phyloP scores from a whole-genome alignment of 805 yeast species.

The Tetrapisispora fleetii region DNA sequence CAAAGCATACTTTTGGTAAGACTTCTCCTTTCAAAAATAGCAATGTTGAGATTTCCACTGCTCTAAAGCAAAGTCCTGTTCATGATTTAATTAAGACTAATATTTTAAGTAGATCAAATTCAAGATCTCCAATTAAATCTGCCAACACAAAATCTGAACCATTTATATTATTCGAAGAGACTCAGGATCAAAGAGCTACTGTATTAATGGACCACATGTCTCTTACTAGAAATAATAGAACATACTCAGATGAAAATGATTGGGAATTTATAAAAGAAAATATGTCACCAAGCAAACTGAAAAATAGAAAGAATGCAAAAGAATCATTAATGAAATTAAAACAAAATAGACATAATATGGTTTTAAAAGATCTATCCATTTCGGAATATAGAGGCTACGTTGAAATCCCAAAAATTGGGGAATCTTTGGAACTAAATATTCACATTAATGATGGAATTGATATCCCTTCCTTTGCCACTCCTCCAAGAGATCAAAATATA shows the following conservation, averaged over 20 bases:
- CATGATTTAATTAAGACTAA: conserved; percentile 1
- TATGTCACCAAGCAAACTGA: conserved; percentile 10
- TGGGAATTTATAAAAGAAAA: conserved; percentile 12
- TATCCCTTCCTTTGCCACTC: conserved; percentile 17
- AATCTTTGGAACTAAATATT: conserved; percentile 9
- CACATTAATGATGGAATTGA: conserved; percentile 7
- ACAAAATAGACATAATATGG: conserved; percentile 3
- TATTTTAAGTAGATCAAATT: conserved; percentile 2
- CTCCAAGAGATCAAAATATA: conserved; percentile 14
- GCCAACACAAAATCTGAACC: not conserved
- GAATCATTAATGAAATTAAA: not conserved
- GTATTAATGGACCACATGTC: conserved; percentile 13
- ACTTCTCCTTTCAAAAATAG: conserved; percentile 8
- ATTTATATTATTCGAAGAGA: conserved; percentile 19
- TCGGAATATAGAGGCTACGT: conserved; percentile 13
- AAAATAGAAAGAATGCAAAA: conserved; percentile 2
- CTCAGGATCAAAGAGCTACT: conserved; percentile 11
- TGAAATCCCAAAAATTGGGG: conserved; percentile 9
- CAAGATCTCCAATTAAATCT: not conserved
- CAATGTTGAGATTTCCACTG: conserved; percentile 8
- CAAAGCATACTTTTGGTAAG: not conserved
- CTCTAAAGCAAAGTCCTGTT: conserved; percentile 13
- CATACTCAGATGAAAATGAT: conserved; percentile 19
- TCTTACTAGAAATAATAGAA: conserved; percentile 16
- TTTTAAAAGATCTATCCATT: conserved; percentile 13